Evolutionary conservation across 2,329 filamentous ascomycete genomes (phyloP), one percentile per base, ranked within the genome.

Genomic region (Davidsoniella australis): DNA sequence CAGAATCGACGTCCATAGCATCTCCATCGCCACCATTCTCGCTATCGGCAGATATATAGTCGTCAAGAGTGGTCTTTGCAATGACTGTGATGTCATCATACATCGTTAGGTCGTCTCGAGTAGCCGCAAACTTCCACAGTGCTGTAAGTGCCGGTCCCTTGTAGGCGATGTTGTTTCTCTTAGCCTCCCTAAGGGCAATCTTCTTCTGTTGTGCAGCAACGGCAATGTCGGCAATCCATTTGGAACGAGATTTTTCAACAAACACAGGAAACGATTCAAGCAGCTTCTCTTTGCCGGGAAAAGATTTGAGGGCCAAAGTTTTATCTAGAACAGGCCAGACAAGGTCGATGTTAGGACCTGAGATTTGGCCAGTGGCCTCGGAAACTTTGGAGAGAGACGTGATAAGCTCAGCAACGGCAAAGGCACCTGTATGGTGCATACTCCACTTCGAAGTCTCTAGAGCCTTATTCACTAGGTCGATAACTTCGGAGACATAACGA

Each of bases 251-350:
- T 54, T 79, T 76, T 57, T 76, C 72, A 0, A 83, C 78, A 57
- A 96, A 91, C 51, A 78, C 74, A 3, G 86, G 81, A 62, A 91
- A 86, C 5, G 84, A 80, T 41, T 78, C 72, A 2, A 96, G 69
- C 29, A 98, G 75, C 56, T 78, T 79, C 64, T 95, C 87, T 61
- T 98, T 98, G 18, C 86, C 86, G 0, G 82, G 74, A 71, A 94
- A 98, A 0, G 88, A 94, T 70, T 95, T 96, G 10, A 94, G 78
- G 2, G 78, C 75, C 39, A 96, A 66, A 1, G 85, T 78, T 58
- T 82, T 85, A 55, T 95, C 85, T 44, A 94, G 70, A 1, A 81
- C 75, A 0, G 85, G 85, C 89, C 89, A 98, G 18, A 95, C 68
- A 14, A 67, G 66, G 55, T 71, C 68, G 16, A 84, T 69, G 39